phyloP scores from a whole-genome alignment of 192 early-diverging fungal species.

The Podila horticola region DNA sequence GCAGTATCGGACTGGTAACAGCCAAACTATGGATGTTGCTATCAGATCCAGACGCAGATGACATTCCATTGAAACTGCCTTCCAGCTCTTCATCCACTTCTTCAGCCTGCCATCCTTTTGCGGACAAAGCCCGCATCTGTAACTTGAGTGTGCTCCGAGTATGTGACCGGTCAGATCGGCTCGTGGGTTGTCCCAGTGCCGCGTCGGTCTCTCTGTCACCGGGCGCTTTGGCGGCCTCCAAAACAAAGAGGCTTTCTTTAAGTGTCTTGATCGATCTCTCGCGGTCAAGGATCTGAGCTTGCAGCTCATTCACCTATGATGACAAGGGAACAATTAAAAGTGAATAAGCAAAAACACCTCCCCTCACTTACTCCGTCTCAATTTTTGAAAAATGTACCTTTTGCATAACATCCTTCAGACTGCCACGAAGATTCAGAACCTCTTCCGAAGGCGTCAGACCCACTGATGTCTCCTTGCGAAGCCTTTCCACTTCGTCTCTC shows the following conservation, averaged over 20 bases:
- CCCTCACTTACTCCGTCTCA: no score
- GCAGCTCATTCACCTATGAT: conserved; percentile 32
- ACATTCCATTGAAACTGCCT: not conserved
- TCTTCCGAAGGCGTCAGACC: conserved; percentile 42
- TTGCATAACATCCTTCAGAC: conserved; percentile 45
- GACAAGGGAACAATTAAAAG: not conserved
- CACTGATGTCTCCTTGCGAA: conserved; percentile 25
- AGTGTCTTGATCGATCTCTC: conserved; percentile 40
- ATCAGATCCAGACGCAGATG: conserved; percentile 10
- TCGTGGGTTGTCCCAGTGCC: not conserved
- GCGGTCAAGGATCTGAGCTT: conserved; percentile 18
- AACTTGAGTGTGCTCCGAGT: conserved; percentile 25
- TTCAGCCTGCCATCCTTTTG: conserved; percentile 39
- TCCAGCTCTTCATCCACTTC: conserved; percentile 46
- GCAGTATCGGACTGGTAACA: conserved; percentile 16
- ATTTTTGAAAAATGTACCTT: conserved; percentile 4
- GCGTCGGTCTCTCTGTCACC: conserved; percentile 10
- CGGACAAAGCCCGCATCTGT: conserved; percentile 35
- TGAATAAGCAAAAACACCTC: no score
- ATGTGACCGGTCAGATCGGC: conserved; percentile 22
- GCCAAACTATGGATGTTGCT: conserved; percentile 9
- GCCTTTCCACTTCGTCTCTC: conserved; percentile 22
- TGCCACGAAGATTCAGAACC: conserved; percentile 38
- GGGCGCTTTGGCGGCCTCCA: conserved; percentile 32
- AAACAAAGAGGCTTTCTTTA: conserved; percentile 27